phyloP scores from a whole-genome alignment of 2,329 filamentous ascomycete species.

The Aschersonia sp. region DNA sequence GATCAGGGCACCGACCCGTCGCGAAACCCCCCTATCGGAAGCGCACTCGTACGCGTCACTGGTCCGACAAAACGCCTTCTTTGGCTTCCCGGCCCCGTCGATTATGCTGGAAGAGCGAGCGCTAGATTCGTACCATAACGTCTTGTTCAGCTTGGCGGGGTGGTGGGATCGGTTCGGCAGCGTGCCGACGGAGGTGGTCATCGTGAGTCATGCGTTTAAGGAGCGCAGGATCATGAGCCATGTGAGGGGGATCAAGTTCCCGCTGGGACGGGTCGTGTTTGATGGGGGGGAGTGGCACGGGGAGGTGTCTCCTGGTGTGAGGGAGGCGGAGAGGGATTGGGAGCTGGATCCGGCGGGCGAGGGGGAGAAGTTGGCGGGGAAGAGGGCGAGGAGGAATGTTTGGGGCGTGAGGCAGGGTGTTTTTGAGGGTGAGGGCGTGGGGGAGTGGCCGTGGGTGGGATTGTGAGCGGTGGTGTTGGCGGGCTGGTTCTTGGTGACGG shows the following conservation, averaged over 20 bases:
- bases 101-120: slow-evolving; percentile 55
- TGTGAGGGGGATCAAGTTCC: slow-evolving; percentile 35
- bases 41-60: slow-evolving; percentile 48
- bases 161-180: slow-evolving; percentile 23
- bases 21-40: slow-evolving; percentile 41
- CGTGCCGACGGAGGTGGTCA: slow-evolving; percentile 41
- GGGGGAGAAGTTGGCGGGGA: slow-evolving; percentile 27
- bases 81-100: slow-evolving; percentile 18
- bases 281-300: slow-evolving; percentile 23
- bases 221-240: slow-evolving; percentile 43
- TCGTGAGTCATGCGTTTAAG: slow-evolving; percentile 62
- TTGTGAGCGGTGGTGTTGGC: no score
- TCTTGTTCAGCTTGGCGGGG: slow-evolving; percentile 55
- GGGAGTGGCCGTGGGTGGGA: not conserved
- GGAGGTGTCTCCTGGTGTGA: slow-evolving; percentile 24
- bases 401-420: slow-evolving; percentile 30
- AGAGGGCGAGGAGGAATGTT: slow-evolving; percentile 34
- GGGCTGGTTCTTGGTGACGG: no score
- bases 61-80: slow-evolving; percentile 30
- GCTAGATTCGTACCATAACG: slow-evolving; percentile 75
- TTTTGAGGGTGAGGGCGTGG: slow-evolving; percentile 16
- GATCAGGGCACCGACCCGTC: slow-evolving; percentile 46
- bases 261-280: slow-evolving; percentile 50
- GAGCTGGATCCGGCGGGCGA: slow-evolving; percentile 35
- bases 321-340: slow-evolving; percentile 32